A percentile compares a stretch with the other conserved stretches of the same genome.
phyloP scores from a whole-genome alignment of 83 land plant species.

The Picea abies region DNA sequence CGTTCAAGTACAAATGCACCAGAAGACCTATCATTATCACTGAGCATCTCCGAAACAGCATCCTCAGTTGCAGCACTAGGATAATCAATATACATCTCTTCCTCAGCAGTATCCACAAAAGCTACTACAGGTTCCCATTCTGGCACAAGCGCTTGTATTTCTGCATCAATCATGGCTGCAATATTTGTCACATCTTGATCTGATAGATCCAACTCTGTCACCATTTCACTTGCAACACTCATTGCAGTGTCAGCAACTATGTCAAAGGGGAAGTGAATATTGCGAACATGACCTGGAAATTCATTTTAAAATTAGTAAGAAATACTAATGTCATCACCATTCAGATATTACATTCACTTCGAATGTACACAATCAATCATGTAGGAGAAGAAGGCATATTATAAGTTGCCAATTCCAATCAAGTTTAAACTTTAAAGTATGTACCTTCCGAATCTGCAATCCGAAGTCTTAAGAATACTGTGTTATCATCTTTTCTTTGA shows the following conservation, averaged over 20 bases:
- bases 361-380: neutral
- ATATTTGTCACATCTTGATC: slow-evolving; percentile 83
- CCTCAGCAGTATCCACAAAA: slow-evolving; percentile 34
- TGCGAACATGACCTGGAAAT: slow-evolving; percentile 69
- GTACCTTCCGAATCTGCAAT: slow-evolving; percentile 76
- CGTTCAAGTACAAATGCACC: slow-evolving; percentile 42
- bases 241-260: slow-evolving; percentile 71
- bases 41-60: slow-evolving; percentile 16
- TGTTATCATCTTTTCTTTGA: slow-evolving; percentile 60
- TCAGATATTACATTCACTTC: neutral
- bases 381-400: slow-evolving; percentile 4
- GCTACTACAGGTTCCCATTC: slow-evolving; percentile 58
- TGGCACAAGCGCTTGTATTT: slow-evolving; percentile 64
- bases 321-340: neutral
- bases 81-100: slow-evolving; percentile 16
- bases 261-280: slow-evolving; percentile 85
- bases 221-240: slow-evolving; percentile 92
- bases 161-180: slow-evolving; percentile 80
- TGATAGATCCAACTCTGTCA: slow-evolving; percentile 76
- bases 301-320: neutral
- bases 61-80: slow-evolving; percentile 23
- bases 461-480: slow-evolving; percentile 65
- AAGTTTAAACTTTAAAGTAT: neutral
- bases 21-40: slow-evolving; percentile 14
- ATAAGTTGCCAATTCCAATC: neutral